A percentile compares a stretch with the other conserved stretches of the same genome.
These are phyloP conservation scores for Suhomyces maxii DNA, from an alignment of 1,139 yeast species.

Conservation along the genomic window DNA sequence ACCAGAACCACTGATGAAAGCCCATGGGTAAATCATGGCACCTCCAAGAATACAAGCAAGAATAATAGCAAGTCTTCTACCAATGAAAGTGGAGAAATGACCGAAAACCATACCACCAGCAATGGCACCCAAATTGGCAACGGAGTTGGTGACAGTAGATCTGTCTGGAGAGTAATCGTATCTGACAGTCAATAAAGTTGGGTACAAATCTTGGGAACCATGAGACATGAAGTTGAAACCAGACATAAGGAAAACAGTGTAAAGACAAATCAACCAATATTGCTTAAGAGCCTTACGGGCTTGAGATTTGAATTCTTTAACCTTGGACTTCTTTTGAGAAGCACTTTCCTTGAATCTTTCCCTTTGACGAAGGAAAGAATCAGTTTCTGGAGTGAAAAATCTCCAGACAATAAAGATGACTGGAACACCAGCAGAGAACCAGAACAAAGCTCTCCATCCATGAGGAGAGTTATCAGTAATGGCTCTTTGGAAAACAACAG, in stretches of 20 bases:
- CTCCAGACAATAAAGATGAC: constrained; percentile 40
- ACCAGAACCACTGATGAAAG: constrained; percentile 52
- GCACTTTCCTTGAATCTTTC: constrained; percentile 21
- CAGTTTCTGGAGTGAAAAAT: constrained; percentile 39
- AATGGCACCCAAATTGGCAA: constrained; percentile 71
- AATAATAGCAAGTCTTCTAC: constrained; percentile 53
- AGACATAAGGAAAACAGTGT: constrained; percentile 41
- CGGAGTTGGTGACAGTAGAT: constrained; percentile 65
- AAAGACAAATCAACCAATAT: constrained; percentile 42
- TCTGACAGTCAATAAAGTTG: constrained; percentile 60
- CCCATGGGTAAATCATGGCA: constrained; percentile 73
- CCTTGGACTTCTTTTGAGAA: constrained; percentile 12
- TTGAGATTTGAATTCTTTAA: constrained; percentile 18
- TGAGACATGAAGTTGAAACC: constrained; percentile 62
- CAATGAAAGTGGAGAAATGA: constrained; percentile 58
- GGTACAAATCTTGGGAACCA: constrained; percentile 74
- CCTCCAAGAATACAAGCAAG: constrained; percentile 66
- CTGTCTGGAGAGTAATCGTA: constrained; percentile 49
- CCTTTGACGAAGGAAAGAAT: constrained; percentile 29
- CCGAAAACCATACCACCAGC: constrained; percentile 65
- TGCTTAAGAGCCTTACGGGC: constrained; percentile 31
- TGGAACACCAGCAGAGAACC: constrained; percentile 47
- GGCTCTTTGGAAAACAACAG: constrained; percentile 44
- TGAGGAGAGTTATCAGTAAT: constrained; percentile 33
- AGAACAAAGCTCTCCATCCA: constrained; percentile 43